Base-by-base conservation (phyloP, 2,329 filamentous ascomycete genomes). In the Trichophyton simii region DNA sequence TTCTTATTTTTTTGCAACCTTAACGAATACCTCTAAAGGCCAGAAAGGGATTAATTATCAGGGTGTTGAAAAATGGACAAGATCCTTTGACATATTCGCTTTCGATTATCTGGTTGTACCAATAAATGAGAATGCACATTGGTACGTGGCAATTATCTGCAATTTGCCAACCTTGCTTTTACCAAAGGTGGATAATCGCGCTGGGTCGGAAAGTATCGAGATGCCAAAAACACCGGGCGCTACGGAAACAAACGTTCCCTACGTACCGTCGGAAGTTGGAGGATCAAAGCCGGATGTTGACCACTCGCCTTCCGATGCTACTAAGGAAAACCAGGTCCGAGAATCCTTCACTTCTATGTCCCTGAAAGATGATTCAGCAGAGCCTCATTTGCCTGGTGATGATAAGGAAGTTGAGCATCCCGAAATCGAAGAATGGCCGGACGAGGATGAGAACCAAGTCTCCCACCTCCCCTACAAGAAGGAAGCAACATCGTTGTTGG, bases 101-200 rank as follows among this genome's bases (percentile, higher is more conserved):
- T 91, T 89, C 67, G 89, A 96, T 70, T 96, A 91, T 71, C 85
- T 97, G 62, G 81, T 97, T 9, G 87, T 99, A 5, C 94, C 94
- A 0, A 89, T 99, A 71, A 95, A 96, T 68, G 88, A 96, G 70
- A 79, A 84, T 66, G 76, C 79, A 1, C 94, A 99, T 73, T 99
- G 95, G 94, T 97, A 94, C 73, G 78, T 97, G 66, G 91, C 90
- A 13, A 92, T 99, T 61, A 92, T 99, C 59, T 96, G 90, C 80
- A 96, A 99, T 68, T 81, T 92, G 1, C 82, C 84, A 2, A 85
- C 81, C 59, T 42, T 66, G 41, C 57, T 63, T 55, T 44, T 44
- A 11, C 5, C 7, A 28, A 18, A 46, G 36, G 20, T 31, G 20
- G 36, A 61, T 11, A 41, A 46, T 44, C 28, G 34, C 1, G 20